Percentiles rank a stretch among this genome's conserved stretches.
Conservation (phyloP, 805 yeast species). For the Jamesozyma lodderae region DNA sequence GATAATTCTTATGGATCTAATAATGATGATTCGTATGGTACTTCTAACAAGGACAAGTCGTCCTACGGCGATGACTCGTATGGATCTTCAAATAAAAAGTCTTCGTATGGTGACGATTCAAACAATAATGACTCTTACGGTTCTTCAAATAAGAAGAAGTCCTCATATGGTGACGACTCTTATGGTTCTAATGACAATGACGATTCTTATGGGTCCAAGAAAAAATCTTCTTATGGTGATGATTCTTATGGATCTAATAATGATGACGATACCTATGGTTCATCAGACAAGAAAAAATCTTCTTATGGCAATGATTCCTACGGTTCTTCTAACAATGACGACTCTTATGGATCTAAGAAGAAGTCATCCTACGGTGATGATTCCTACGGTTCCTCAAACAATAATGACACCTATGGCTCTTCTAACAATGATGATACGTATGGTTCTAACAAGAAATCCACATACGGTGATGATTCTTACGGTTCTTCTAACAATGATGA, state of each 20-base stretch:
- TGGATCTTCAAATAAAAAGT: slow-evolving; percentile 13
- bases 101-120: slow-evolving; percentile 17
- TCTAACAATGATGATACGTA: slow-evolving; percentile 13
- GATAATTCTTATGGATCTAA: slow-evolving; percentile 20
- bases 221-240: slow-evolving; percentile 19
- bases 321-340: slow-evolving; percentile 13
- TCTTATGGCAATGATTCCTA: slow-evolving; percentile 21
- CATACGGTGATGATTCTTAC: slow-evolving; percentile 18
- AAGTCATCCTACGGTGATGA: slow-evolving; percentile 17
- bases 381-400: slow-evolving; percentile 14
- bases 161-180: slow-evolving; percentile 23
- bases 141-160: slow-evolving; percentile 24
- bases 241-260: slow-evolving; percentile 21
- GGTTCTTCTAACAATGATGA: slow-evolving; percentile 19
- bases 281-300: slow-evolving; percentile 12
- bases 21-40: slow-evolving; percentile 11
- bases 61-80: slow-evolving; percentile 14
- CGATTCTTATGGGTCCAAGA: slow-evolving; percentile 17
- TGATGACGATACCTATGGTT: slow-evolving; percentile 20
- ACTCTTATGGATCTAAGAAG: slow-evolving; percentile 20
- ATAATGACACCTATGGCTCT: slow-evolving; percentile 16
- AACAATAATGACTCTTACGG: slow-evolving; percentile 10
- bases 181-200: slow-evolving; percentile 20
- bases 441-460: slow-evolving; percentile 14
- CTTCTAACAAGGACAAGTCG: slow-evolving; percentile 14